Evolutionary conservation across 2,329 filamentous ascomycete species (phyloP).

Genomic region (Salinomyces thailandicus): DNA sequence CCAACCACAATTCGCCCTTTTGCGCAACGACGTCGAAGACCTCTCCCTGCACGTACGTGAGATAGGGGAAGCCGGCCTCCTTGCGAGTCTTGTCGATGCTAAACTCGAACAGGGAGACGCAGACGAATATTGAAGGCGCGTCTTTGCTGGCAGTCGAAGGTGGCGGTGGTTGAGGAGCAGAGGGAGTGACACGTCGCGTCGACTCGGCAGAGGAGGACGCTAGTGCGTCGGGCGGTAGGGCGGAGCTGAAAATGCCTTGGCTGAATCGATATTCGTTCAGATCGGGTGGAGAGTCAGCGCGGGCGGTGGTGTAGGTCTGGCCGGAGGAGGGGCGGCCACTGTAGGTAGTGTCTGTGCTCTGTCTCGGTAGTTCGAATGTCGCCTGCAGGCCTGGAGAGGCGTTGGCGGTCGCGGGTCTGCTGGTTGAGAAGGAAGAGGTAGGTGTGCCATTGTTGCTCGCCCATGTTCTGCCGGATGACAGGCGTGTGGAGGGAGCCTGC

Average conservation of each 20-base stretch:
- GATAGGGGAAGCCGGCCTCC: conserved; percentile 89
- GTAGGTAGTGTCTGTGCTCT: conserved; percentile 17
- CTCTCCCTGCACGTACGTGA: conserved; percentile 91
- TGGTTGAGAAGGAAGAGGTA: conserved; percentile 32
- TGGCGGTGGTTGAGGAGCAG: conserved; percentile 6
- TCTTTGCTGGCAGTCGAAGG: conserved; percentile 15
- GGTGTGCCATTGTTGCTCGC: conserved; percentile 35
- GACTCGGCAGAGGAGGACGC: not conserved
- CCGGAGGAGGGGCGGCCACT: conserved; percentile 21
- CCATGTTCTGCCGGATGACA: conserved; percentile 20
- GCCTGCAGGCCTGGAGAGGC: conserved; percentile 10
- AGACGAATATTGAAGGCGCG: conserved; percentile 65
- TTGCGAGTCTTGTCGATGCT: conserved; percentile 87
- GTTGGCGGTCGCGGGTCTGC: conserved; percentile 27
- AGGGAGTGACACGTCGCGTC: conserved; percentile 2
- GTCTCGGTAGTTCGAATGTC: conserved; percentile 12
- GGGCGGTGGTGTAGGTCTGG: conserved; percentile 23
- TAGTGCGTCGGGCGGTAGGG: conserved; percentile 19
- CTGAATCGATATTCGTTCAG: conserved; percentile 15
- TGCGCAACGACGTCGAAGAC: conserved; percentile 67
- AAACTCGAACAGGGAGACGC: conserved; percentile 91
- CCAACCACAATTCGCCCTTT: conserved; percentile 95
- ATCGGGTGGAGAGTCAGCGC: conserved; percentile 13
- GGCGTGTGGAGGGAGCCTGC: conserved; percentile 35
- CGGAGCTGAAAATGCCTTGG: conserved; percentile 23